Conservation (phyloP, 1,284 basidiomycete species). For the Tilletia horrida region DNA sequence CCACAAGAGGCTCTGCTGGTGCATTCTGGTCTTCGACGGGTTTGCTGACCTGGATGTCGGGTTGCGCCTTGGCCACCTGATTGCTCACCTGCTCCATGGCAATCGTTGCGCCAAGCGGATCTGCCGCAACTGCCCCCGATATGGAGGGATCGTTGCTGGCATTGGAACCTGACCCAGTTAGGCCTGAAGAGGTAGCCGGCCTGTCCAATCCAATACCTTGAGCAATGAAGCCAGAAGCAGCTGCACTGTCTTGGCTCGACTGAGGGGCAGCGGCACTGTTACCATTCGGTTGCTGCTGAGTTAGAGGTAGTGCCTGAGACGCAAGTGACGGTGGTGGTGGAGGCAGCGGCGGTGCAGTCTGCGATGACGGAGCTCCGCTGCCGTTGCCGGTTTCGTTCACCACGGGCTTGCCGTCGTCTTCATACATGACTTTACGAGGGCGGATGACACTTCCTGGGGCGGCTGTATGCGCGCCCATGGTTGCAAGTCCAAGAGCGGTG, state of each 20-base stretch:
- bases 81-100: background rate
- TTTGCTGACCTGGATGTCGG: slow-evolving; percentile 7
- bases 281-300: background rate
- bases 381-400: background rate
- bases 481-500: background rate
- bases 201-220: too few species aligned
- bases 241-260: background rate
- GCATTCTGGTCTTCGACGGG: background rate
- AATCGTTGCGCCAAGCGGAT: background rate
- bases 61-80: background rate
- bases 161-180: background rate
- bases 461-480: background rate
- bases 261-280: background rate
- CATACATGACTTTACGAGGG: slow-evolving; percentile 17
- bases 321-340: background rate
- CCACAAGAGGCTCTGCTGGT: background rate
- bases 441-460: background rate
- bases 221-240: background rate
- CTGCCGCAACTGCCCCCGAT: background rate
- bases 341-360: background rate
- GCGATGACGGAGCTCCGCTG: background rate
- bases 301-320: background rate
- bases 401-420: background rate
- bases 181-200: background rate
- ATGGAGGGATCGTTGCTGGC: background rate